A percentile compares a stretch with the other conserved stretches of the same genome.
Evolutionary conservation across 2,329 filamentous ascomycete species (phyloP).

Genomic region (Fusarium sp.): DNA sequence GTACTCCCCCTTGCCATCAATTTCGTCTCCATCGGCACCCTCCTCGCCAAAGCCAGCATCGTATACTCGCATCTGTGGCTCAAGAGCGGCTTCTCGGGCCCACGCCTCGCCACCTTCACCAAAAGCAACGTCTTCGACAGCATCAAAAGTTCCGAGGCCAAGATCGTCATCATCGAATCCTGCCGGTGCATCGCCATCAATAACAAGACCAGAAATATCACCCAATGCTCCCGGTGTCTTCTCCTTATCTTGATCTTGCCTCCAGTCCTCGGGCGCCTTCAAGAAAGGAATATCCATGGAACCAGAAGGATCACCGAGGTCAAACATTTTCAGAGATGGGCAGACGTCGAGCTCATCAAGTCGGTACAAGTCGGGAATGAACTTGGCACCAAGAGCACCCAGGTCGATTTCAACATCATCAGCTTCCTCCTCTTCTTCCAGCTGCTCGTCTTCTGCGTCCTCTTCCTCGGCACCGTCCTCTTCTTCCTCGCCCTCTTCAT

Average conservation of each 20-base stretch:
- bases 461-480: slow-evolving; percentile 53
- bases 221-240: slow-evolving; percentile 65
- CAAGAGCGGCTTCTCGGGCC: slow-evolving; percentile 88
- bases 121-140: slow-evolving; percentile 82
- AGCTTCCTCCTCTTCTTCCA: slow-evolving; percentile 59
- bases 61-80: slow-evolving; percentile 87
- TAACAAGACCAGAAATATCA: slow-evolving; percentile 82
- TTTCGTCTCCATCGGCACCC: slow-evolving; percentile 52
- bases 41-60: slow-evolving; percentile 72
- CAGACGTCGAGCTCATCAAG: slow-evolving; percentile 93
- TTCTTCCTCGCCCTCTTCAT: slow-evolving; percentile 55
- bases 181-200: slow-evolving; percentile 86
- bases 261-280: slow-evolving; percentile 88
- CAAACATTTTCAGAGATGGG: slow-evolving; percentile 92
- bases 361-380: slow-evolving; percentile 83
- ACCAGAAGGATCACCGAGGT: slow-evolving; percentile 86
- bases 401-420: slow-evolving; percentile 79
- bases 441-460: slow-evolving; percentile 46
- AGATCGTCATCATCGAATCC: slow-evolving; percentile 81
- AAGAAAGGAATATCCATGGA: slow-evolving; percentile 92
- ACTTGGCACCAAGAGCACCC: slow-evolving; percentile 76
- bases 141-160: slow-evolving; percentile 76
- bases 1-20: slow-evolving; percentile 75
- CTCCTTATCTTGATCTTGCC: slow-evolving; percentile 74
- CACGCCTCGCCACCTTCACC: slow-evolving; percentile 96